phyloP scores from a whole-genome alignment of 371 early-diverging fungal genomes.

The Mortierella sp. region DNA sequence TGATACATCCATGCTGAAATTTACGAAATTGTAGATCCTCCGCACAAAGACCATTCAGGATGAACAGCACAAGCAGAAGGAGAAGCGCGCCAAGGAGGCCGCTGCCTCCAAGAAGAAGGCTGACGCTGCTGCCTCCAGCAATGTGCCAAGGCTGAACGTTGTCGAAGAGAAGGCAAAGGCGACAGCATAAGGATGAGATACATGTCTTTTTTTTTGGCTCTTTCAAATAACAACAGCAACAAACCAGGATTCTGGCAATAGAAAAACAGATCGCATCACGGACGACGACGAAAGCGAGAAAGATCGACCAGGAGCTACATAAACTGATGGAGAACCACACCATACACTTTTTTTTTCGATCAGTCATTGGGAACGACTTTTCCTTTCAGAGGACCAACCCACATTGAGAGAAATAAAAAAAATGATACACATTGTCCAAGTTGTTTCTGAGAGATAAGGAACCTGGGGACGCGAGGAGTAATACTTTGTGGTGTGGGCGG shows the following conservation, averaged over 20 bases:
- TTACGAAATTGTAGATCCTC: conserved; percentile 59
- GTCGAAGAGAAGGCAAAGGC: conserved; percentile 65
- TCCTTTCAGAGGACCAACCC: background rate
- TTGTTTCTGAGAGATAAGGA: no score
- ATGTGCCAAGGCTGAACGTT: conserved; percentile 70
- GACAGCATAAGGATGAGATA: conserved; percentile 3
- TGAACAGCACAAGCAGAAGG: conserved; percentile 72
- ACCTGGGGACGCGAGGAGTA: background rate
- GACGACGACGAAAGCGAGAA: background rate
- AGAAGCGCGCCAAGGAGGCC: conserved; percentile 64
- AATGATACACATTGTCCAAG: background rate
- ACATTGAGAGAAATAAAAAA: background rate
- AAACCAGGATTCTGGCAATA: background rate
- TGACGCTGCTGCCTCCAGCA: conserved; percentile 69
- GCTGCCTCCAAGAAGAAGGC: conserved; percentile 66
- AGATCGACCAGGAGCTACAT: background rate
- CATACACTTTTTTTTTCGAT: conserved; percentile 11
- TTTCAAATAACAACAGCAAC: background rate
- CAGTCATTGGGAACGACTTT: background rate
- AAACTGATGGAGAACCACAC: background rate
- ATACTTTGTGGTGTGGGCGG: no score
- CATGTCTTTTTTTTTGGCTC: background rate
- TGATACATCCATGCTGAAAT: background rate
- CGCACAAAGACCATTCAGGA: conserved; percentile 73
- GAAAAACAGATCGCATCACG: background rate